Evolutionary conservation across 768 basidiomycete genomes (phyloP), one percentile per base, ranked within the genome.

Genomic region (Macrolepiota albuminosa): DNA sequence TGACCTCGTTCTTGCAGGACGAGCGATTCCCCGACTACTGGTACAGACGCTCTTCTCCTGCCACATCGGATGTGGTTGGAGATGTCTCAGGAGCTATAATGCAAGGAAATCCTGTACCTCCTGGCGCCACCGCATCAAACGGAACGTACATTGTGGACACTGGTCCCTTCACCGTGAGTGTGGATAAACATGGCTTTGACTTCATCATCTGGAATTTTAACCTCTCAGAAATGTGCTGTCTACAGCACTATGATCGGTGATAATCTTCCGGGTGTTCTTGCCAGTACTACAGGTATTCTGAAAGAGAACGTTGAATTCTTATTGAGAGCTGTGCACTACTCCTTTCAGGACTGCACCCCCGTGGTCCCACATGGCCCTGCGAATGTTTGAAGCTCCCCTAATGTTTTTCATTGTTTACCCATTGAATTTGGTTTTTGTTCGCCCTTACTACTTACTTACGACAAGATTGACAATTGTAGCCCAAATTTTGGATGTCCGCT

Each of bases 1-100:
- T 63, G 59, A 63, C 62, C 18, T 63, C 62, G 1, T 54, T 63
- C 40, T 63, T 63, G 42, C 62, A 57, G 26, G 57, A 63, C 10
- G 59, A 63, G 24, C 57, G 52, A 21, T 63, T 61, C 54, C 63
- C 63, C 18, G 45, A 36, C 11, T n/a, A 60, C 26, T 63, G 59
- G 56, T 31, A 58, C 24, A 57, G 63, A 4, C 59, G 59, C 18
- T 50, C 52, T 48, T 54, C 47, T 21, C 47, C 57, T 9, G 57
- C 47, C 18, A 54, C 47, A 13, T 10, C 58, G 1, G 42, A 34
- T n/a, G 48, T 16, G 0, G 48, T 63, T 13, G 56, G 48, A 14
- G 14, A 7, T 4, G 13, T 29, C 13, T 43, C 57, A 16, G 36
- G 5, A 16, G 14, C 18, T 16, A 37, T 63, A 9, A 45, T 58